Evolutionary conservation across 2,329 filamentous ascomycete species (phyloP), one percentile per base, ranked within the genome.

Genomic region (Venturia nashicola): DNA sequence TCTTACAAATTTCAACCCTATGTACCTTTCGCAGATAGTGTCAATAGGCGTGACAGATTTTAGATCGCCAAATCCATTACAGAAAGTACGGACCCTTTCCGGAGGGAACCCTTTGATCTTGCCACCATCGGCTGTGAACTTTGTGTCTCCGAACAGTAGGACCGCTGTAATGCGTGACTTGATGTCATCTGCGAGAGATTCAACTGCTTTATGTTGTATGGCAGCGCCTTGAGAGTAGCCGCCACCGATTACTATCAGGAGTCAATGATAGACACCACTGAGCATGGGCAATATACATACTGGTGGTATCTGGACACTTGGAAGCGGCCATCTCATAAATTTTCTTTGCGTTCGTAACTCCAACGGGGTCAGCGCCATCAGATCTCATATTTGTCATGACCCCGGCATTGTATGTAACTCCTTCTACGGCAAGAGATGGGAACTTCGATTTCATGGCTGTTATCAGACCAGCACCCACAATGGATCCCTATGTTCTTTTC

Each of bases 61-160:
- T n/a, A 57, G 18, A 7, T 57, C 51, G 2, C 34, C 23, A 36
- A 32, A 57, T 16, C 51, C 51, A 23, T 71, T 72, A 65, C 74
- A 77, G 66, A 71, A 74, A 7, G 76, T 72, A 65, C 71, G 68
- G 32, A 75, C 65, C 62, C 72, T 70, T 9, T 67, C 69, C 5
- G 65, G 44, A 5, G 75, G 73, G 62, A 73, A 76, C 57, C 67
- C 67, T 1, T 69, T 67, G 55, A 77, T 76, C 18, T 67, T 66
- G 14, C 75, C 74, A 34, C 65, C 64, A 60, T 75, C 74, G 68
- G 76, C 74, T 61, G 62, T 59, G 62, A 76, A 76, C 66, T 72
- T 70, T 23, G 60, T 62, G 39, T 62, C 60, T 23, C 60, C 60
- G 14, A 62, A 62, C 18, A 62, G 60, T 1, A 39, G 3, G 1